Base-by-base conservation (phyloP, 148 eudicot genomes). In the Chenopodium album region DNA sequence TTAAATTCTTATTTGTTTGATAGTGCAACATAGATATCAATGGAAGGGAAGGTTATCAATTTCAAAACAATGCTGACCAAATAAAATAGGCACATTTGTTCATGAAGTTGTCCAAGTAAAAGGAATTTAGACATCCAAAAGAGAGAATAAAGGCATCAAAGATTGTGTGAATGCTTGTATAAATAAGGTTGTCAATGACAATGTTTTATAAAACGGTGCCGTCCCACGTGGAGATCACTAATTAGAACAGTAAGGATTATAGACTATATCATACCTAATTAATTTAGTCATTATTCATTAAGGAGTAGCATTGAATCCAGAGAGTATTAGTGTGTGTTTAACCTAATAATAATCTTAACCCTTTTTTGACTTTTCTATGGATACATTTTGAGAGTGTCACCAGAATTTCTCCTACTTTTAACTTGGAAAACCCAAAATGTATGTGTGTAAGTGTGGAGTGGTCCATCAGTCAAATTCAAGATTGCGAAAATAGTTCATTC, bases 381-480 rank as follows among this genome's bases (percentile, higher is more conserved):
- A 31, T 19, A 76, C 78, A 9, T 76, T 75, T 77, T 41, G 46
- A 22, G 70, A 77, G 7, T 20, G 10, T 22, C 23, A 64, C 79
- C 79, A 44, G 29, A 41, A 77, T 34, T 41, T 77, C 23, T 77
- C 79, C 79, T 77, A 64, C 79, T 65, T 64, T 37, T 44, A 20
- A 50, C 70, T 77, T 32, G 66, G 26, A 62, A 62, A 41, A 62
- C 8, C 2, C 10, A 62, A 62, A 22, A 62, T 62, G 66, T 20
- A 20, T 62, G 26, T 20, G 41, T 41, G 8, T 41, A 41, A 41
- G 8, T 41, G 8, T 41, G 44, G 7, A 41, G 7, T 41, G 44
- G 44, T 62, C 3, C 20, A 56, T 4, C 17, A 3, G 22, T 56
- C 62, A 56, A 56, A 56, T 14, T 56, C 0, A 56, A 17, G 17